Conservation (phyloP, 495 filamentous ascomycete species). For the Penicillium odoratum region DNA sequence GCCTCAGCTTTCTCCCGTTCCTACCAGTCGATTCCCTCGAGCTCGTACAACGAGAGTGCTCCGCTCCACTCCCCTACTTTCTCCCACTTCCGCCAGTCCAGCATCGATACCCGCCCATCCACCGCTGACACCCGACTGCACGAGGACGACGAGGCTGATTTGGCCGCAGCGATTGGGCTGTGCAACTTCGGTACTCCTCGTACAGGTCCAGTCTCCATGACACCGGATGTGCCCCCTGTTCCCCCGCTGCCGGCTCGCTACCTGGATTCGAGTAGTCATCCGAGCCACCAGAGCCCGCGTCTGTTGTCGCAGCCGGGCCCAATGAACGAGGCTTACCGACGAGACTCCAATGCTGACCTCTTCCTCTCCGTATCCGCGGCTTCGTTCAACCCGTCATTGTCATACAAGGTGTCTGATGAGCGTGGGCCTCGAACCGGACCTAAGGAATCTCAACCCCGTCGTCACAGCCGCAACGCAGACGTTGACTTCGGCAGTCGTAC, state of each 20-base stretch:
- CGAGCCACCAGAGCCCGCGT: conserved; percentile 25
- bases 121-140: conserved; percentile 58
- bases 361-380: conserved; percentile 41
- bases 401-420: conserved; percentile 52
- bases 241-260: conserved; percentile 71
- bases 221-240: conserved; percentile 79
- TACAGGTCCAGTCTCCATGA: conserved; percentile 65
- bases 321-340: conserved; percentile 42
- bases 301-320: conserved; percentile 25
- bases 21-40: conserved; percentile 74
- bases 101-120: conserved; percentile 62
- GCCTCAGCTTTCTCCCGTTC: conserved; percentile 74
- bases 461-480: conserved; percentile 63
- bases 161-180: conserved; percentile 89
- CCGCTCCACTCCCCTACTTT: conserved; percentile 49
- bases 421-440: conserved; percentile 40
- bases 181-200: conserved; percentile 89
- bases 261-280: conserved; percentile 38
- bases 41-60: conserved; percentile 48
- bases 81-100: conserved; percentile 52
- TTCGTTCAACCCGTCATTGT: conserved; percentile 48
- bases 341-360: conserved; percentile 36
- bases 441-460: conserved; percentile 38
- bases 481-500: conserved; percentile 72
- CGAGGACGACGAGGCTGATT: conserved; percentile 61